Evolutionary conservation across 2,329 filamentous ascomycete genomes (phyloP).

Genomic region (Coniochaeta hoffmannii): DNA sequence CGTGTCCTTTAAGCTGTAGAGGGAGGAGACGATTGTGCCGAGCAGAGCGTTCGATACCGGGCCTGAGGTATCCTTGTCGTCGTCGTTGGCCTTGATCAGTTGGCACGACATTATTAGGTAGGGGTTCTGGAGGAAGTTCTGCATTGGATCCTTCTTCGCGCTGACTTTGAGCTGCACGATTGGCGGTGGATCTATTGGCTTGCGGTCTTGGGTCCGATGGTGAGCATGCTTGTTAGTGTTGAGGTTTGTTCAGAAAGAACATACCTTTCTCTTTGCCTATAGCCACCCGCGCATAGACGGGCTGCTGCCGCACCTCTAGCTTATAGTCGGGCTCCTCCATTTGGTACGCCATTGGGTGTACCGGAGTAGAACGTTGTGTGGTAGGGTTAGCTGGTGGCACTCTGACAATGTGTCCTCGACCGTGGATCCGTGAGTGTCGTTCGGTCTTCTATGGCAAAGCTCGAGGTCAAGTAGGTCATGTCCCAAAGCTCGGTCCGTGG

Average conservation of each 20-base stretch:
- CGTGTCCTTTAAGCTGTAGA: conserved; percentile 74
- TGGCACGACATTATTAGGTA: conserved; percentile 41
- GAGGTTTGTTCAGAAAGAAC: conserved; percentile 5
- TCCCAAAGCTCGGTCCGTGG: background rate
- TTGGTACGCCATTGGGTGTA: background rate
- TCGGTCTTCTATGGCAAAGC: background rate
- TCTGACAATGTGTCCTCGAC: background rate
- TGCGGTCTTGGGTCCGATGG: conserved; percentile 51
- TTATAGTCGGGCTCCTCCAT: conserved; percentile 18
- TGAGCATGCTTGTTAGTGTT: background rate
- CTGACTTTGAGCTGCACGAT: conserved; percentile 63
- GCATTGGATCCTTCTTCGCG: conserved; percentile 34
- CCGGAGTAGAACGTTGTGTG: background rate
- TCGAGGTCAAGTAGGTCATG: background rate
- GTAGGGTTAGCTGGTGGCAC: background rate
- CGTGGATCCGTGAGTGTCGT: background rate
- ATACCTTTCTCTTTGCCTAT: conserved; percentile 69
- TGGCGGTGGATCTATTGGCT: conserved; percentile 82
- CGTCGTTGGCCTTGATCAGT: conserved; percentile 32
- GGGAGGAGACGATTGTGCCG: conserved; percentile 70
- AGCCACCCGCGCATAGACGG: conserved; percentile 58
- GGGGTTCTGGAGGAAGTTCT: conserved; percentile 46
- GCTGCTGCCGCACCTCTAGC: conserved; percentile 53
- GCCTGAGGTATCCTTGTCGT: conserved; percentile 28
- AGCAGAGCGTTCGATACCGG: conserved; percentile 53